Evolutionary conservation across 1,284 basidiomycete genomes (phyloP).

Genomic region (Malassezia sp.): DNA sequence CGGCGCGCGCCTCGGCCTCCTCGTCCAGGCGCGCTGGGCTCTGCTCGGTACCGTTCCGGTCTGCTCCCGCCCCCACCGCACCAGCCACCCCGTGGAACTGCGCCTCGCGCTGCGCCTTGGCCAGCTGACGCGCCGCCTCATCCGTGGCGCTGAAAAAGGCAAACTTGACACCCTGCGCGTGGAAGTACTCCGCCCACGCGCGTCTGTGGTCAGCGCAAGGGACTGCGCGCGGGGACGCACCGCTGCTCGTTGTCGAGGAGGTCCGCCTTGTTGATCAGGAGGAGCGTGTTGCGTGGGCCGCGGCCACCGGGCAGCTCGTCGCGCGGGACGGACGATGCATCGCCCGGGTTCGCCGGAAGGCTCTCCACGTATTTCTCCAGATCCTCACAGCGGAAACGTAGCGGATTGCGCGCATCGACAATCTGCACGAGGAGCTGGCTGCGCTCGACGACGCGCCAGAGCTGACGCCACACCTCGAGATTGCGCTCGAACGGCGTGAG

Average conservation of each 20-base stretch:
- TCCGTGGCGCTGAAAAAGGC: constrained; percentile 94
- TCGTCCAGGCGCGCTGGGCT: constrained; percentile 47
- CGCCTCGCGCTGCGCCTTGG: constrained; percentile 48
- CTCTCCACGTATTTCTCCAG: constrained; percentile 41
- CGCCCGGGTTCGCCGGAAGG: constrained; percentile 70
- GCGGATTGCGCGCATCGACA: constrained; percentile 44
- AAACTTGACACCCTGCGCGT: constrained; percentile 64
- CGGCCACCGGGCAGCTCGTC: constrained; percentile 59
- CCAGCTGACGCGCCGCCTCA: constrained; percentile 64
- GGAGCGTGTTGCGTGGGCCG: constrained; percentile 59
- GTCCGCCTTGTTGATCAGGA: constrained; percentile 95
- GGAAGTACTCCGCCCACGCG: constrained; percentile 87
- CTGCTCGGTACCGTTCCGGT: constrained; percentile 3
- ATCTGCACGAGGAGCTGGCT: constrained; percentile 45
- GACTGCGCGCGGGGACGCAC: too few relatives aligned
- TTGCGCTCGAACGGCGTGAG: constrained; percentile 47
- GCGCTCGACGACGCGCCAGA: constrained; percentile 46
- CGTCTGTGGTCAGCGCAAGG: too few relatives aligned
- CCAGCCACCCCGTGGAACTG: constrained; percentile 50
- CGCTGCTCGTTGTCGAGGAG: constrained; percentile 76
- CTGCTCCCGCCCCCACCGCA: constrained; percentile 43
- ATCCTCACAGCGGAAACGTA: constrained; percentile 45
- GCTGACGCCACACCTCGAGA: constrained; percentile 46
- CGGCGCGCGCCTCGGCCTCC: constrained; percentile 47
- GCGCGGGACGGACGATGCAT: constrained; percentile 51